Evolutionary conservation across 2,329 filamentous ascomycete genomes (phyloP).

Genomic region (Penicillium polonicum): DNA sequence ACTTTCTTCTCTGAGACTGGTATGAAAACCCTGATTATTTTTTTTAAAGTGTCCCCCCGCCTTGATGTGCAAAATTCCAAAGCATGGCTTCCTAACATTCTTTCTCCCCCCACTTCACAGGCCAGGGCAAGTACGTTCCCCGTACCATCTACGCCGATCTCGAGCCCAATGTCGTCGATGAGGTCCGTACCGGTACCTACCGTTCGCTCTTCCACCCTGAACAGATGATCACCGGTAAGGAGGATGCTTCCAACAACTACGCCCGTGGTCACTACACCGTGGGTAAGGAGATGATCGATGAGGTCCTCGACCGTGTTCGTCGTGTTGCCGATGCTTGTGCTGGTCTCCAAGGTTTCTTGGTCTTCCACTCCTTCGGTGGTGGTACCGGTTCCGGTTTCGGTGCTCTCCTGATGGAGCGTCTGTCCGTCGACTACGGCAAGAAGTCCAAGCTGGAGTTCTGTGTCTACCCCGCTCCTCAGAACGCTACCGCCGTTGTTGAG

Average conservation of each 20-base stretch:
- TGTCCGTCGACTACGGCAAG: slow-evolving; percentile 99
- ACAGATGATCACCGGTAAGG: slow-evolving; percentile 99
- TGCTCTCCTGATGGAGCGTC: slow-evolving; percentile 96
- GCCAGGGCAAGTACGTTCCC: slow-evolving; percentile 97
- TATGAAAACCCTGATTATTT: slow-evolving; percentile 51
- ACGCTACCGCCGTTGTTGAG: slow-evolving; percentile 95
- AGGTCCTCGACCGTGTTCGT: slow-evolving; percentile 95
- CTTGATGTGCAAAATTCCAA: slow-evolving; percentile 12
- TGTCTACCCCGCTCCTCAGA: slow-evolving; percentile 96
- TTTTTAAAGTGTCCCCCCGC: slow-evolving; percentile 8
- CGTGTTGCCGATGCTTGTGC: slow-evolving; percentile 97
- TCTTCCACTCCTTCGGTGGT: slow-evolving; percentile 99
- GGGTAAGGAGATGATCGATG: slow-evolving; percentile 98
- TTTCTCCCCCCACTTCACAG: slow-evolving; percentile 49
- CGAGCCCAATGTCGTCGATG: slow-evolving; percentile 98
- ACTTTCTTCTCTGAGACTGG: slow-evolving; percentile 99
- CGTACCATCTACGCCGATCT: slow-evolving; percentile 99
- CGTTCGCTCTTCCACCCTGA: slow-evolving; percentile 97
- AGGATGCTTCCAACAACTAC: slow-evolving; percentile 99
- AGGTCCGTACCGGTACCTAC: slow-evolving; percentile 97
- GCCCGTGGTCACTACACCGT: slow-evolving; percentile 99
- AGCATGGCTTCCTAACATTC: slow-evolving; percentile 17
- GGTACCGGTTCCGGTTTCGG: slow-evolving; percentile 98
- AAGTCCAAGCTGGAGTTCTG: slow-evolving; percentile 99
- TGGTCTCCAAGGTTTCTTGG: slow-evolving; percentile 97